Conservation (phyloP, 345 rosid species). For the Pistacia vera region DNA sequence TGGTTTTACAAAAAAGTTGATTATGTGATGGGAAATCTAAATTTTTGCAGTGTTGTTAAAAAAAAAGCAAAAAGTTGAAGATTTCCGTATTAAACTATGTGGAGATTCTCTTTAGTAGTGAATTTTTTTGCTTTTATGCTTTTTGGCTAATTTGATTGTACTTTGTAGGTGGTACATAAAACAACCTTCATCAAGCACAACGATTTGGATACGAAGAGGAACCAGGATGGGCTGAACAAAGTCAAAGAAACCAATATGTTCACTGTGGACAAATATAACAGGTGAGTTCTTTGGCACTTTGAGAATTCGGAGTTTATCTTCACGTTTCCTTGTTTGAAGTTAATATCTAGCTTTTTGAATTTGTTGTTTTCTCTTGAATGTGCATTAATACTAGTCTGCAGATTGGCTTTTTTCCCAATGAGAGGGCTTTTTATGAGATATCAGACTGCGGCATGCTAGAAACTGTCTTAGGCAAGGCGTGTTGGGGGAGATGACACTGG, state of each 20-base stretch:
- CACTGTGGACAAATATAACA: conserved; percentile 86
- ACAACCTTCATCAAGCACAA: conserved; percentile 63
- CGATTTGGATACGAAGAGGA: conserved; percentile 57
- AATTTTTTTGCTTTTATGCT: background rate
- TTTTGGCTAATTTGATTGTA: background rate
- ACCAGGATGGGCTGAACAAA: conserved; percentile 85
- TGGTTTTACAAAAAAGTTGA: background rate
- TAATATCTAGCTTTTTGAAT: conserved; percentile 7
- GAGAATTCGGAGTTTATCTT: conserved; percentile 8
- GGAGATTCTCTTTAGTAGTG: background rate
- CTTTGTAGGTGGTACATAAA: conserved; percentile 72
- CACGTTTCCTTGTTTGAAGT: background rate
- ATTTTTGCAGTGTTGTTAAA: background rate
- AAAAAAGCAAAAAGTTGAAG: background rate
- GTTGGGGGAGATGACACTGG: conserved; percentile 94
- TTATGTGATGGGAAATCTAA: background rate
- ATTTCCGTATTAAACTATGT: background rate
- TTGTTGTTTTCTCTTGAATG: conserved; percentile 40
- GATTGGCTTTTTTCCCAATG: conserved; percentile 82
- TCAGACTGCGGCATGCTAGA: conserved; percentile 92
- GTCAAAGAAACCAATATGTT: conserved; percentile 94
- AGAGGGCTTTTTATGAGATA: conserved; percentile 88
- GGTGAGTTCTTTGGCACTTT: conserved; percentile 47
- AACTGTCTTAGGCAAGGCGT: conserved; percentile 84
- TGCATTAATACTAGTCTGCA: conserved; percentile 75